Conservation (phyloP, 2,329 filamentous ascomycete genomes). For the Colletotrichum cereale region DNA sequence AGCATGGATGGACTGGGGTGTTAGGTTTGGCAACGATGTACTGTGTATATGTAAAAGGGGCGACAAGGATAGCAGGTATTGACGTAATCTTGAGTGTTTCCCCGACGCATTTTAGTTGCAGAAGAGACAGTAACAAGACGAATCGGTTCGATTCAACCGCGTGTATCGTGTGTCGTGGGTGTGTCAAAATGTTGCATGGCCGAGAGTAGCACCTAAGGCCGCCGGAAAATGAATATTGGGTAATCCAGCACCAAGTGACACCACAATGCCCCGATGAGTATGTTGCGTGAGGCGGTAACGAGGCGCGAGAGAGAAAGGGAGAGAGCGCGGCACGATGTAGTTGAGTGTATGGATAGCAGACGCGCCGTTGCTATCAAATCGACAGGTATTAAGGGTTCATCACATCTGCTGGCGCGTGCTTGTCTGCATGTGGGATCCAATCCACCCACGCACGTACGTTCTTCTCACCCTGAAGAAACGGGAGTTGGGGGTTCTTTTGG, state of each 20-base stretch:
- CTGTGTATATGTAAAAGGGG: neutral
- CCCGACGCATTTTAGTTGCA: slow-evolving; percentile 2
- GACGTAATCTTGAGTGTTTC: slow-evolving; percentile 20
- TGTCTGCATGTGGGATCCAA: slow-evolving; percentile 38
- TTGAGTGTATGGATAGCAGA: slow-evolving; percentile 9
- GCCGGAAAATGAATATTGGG: slow-evolving; percentile 9
- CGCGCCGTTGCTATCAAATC: slow-evolving; percentile 19
- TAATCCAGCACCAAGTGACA: slow-evolving; percentile 1
- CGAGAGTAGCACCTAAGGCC: slow-evolving; percentile 3
- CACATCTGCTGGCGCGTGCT: slow-evolving; percentile 39
- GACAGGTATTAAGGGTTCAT: slow-evolving; percentile 37
- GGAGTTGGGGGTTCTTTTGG: slow-evolving; percentile 21
- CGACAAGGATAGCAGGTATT: slow-evolving; percentile 7
- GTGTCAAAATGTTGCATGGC: slow-evolving; percentile 23
- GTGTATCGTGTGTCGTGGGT: slow-evolving; percentile 22
- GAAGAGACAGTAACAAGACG: slow-evolving; percentile 21
- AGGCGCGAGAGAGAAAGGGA: neutral
- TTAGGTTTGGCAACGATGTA: neutral
- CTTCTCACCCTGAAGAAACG: slow-evolving; percentile 37
- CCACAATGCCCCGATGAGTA: slow-evolving; percentile 2
- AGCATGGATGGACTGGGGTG: slow-evolving; percentile 26
- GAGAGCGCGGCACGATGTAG: slow-evolving; percentile 8
- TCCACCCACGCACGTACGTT: slow-evolving; percentile 38
- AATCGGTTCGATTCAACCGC: slow-evolving; percentile 26
- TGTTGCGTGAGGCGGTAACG: neutral